Conservation (phyloP, 2,329 filamentous ascomycete genomes). For the Colletotrichum destructivum region DNA sequence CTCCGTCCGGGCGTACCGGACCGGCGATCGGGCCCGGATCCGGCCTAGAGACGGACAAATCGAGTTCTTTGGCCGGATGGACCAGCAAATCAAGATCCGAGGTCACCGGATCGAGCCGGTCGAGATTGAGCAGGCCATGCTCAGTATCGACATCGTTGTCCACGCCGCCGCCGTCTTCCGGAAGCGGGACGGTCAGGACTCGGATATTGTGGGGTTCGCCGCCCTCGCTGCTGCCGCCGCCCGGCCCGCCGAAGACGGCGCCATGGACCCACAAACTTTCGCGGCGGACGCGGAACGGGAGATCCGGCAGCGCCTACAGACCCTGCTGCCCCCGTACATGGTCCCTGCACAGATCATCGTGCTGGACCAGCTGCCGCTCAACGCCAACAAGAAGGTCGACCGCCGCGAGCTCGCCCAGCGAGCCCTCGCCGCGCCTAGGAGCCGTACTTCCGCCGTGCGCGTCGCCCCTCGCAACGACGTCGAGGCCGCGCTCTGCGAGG, state of each 20-base stretch:
- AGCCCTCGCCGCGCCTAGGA: background rate
- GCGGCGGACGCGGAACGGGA: background rate
- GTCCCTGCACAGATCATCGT: constrained; percentile 45
- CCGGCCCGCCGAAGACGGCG: background rate
- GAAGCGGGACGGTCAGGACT: constrained; percentile 2
- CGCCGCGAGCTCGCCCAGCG: constrained; percentile 21
- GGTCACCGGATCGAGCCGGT: constrained; percentile 50
- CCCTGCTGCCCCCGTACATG: constrained; percentile 45
- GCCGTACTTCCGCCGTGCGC: background rate
- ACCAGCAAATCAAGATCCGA: constrained; percentile 50
- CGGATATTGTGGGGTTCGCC: constrained; percentile 11
- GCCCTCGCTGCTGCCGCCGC: too few relatives aligned
- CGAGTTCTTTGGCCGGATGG: constrained; percentile 49
- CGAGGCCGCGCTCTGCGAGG: constrained; percentile 39
- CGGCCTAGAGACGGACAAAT: constrained; percentile 43
- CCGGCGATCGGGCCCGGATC: constrained; percentile 45
- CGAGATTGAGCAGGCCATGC: constrained; percentile 47
- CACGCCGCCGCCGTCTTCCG: constrained; percentile 44
- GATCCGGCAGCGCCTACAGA: background rate
- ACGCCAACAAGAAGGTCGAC: constrained; percentile 48
- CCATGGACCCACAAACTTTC: background rate
- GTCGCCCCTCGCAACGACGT: constrained; percentile 40
- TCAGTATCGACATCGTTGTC: constrained; percentile 33
- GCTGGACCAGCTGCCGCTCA: constrained; percentile 47
- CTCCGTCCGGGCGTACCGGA: constrained; percentile 45